These are phyloP conservation scores for Raffaelea albimanens DNA, from an alignment of 2,329 filamentous ascomycete genomes.

Conservation along the genomic window DNA sequence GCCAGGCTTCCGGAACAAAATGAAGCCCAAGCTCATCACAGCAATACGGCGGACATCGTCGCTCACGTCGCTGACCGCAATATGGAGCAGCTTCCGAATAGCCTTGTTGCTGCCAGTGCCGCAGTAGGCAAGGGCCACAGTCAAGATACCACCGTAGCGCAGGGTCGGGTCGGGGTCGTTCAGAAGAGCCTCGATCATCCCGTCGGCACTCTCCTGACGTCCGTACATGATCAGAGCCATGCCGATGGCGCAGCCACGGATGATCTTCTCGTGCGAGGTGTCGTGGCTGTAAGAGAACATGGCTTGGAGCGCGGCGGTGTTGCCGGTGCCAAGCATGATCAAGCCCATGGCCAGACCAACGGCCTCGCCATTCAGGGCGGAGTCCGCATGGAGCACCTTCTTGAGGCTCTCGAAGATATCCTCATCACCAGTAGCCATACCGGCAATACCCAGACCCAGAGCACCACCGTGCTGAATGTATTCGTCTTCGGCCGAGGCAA, in stretches of 20 bases:
- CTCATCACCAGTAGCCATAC: constrained; percentile 90
- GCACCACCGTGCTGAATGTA: constrained; percentile 96
- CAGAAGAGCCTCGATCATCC: constrained; percentile 85
- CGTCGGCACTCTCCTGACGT: constrained; percentile 87
- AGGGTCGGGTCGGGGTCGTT: constrained; percentile 90
- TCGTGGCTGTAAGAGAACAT: constrained; percentile 98
- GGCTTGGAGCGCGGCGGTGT: constrained; percentile 83
- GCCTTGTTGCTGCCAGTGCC: constrained; percentile 98
- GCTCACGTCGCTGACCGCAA: constrained; percentile 95
- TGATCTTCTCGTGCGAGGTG: constrained; percentile 97
- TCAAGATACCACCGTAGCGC: constrained; percentile 96
- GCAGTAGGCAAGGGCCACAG: constrained; percentile 94
- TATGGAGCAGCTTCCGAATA: constrained; percentile 87
- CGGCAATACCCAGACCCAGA: constrained; percentile 87
- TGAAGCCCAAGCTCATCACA: constrained; percentile 96
- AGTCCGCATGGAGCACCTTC: constrained; percentile 82
- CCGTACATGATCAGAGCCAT: constrained; percentile 99
- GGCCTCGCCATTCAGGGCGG: constrained; percentile 91
- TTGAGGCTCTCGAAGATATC: constrained; percentile 88
- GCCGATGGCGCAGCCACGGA: constrained; percentile 86
- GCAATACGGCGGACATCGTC: constrained; percentile 94
- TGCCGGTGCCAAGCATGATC: constrained; percentile 97
- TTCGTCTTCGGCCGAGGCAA: constrained; percentile 70
- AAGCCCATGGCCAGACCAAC: constrained; percentile 94
- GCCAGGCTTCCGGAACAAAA: constrained; percentile 93